These are phyloP conservation scores for Xylariaceae sp. DNA, from an alignment of 2,329 filamentous ascomycete genomes.

Conservation along the genomic window DNA sequence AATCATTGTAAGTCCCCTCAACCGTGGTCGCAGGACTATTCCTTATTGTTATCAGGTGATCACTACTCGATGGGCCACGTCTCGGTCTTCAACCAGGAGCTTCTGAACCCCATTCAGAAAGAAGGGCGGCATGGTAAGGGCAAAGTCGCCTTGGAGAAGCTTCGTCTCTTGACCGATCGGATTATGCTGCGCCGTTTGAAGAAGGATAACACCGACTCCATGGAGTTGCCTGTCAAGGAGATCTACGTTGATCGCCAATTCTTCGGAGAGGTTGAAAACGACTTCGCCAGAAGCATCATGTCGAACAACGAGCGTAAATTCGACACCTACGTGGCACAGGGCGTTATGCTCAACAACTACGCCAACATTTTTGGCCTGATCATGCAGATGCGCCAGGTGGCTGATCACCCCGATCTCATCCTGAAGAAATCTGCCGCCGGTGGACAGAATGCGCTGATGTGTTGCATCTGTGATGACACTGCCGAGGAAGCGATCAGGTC, in stretches of 20 bases:
- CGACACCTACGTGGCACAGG: conserved; percentile 89
- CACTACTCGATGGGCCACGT: conserved; percentile 43
- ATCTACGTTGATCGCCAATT: conserved; percentile 90
- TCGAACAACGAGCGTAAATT: conserved; percentile 81
- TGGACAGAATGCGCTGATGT: conserved; percentile 84
- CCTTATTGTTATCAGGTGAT: conserved; percentile 13
- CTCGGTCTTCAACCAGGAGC: conserved; percentile 88
- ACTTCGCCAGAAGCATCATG: conserved; percentile 96
- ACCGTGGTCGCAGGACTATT: background rate
- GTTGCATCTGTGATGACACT: conserved; percentile 92
- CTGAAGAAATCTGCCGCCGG: conserved; percentile 79
- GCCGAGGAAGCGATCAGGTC: conserved; percentile 92
- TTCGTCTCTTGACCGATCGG: conserved; percentile 80
- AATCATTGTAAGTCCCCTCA: conserved; percentile 52
- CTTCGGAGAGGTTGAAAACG: conserved; percentile 91
- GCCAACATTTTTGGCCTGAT: conserved; percentile 98
- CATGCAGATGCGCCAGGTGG: conserved; percentile 98
- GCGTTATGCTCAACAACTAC: conserved; percentile 93
- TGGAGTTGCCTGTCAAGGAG: conserved; percentile 95
- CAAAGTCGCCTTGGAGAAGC: conserved; percentile 65
- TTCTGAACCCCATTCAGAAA: conserved; percentile 73
- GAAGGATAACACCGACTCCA: conserved; percentile 83
- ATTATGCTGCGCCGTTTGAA: conserved; percentile 97
- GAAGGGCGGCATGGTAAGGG: conserved; percentile 56
- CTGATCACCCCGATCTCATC: conserved; percentile 91